Evolutionary conservation across 2,329 filamentous ascomycete genomes (phyloP).

Genomic region (Dothistroma pini): DNA sequence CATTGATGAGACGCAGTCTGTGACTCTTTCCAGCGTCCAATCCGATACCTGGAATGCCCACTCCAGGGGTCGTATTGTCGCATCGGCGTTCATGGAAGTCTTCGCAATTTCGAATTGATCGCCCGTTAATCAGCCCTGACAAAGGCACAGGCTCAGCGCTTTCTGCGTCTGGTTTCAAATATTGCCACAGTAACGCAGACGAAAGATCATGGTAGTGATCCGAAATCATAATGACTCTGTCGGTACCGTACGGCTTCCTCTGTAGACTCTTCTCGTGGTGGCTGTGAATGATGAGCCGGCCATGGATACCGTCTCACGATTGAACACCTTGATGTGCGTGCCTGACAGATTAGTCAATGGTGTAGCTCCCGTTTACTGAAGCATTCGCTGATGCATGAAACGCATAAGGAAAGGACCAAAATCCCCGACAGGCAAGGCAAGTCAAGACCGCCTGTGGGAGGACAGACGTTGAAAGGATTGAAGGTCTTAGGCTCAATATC

Average conservation of each 20-base stretch:
- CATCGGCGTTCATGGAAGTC: conserved; percentile 37
- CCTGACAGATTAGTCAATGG: neutral
- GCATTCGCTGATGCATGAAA: no score
- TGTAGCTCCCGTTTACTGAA: neutral
- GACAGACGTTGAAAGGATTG: no score
- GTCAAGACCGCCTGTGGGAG: no score
- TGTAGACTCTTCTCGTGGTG: conserved; percentile 44
- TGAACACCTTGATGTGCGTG: conserved; percentile 60
- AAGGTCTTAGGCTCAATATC: no score
- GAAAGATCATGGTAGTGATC: conserved; percentile 64
- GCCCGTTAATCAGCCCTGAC: conserved; percentile 43
- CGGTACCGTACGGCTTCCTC: conserved; percentile 44
- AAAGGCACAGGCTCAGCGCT: conserved; percentile 56
- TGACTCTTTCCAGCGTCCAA: conserved; percentile 49
- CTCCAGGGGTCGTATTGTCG: conserved; percentile 30
- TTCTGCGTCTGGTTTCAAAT: conserved; percentile 49
- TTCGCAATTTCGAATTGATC: conserved; percentile 37
- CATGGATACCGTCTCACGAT: conserved; percentile 59
- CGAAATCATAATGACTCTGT: conserved; percentile 61
- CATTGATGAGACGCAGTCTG: conserved; percentile 60
- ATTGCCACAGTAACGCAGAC: conserved; percentile 48
- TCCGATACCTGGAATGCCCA: conserved; percentile 32
- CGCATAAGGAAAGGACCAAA: no score
- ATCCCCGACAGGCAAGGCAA: no score
- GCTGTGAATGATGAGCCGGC: conserved; percentile 57